phyloP scores from a whole-genome alignment of 495 filamentous ascomycete genomes.

The Penicillium macrosclerotiorum region DNA sequence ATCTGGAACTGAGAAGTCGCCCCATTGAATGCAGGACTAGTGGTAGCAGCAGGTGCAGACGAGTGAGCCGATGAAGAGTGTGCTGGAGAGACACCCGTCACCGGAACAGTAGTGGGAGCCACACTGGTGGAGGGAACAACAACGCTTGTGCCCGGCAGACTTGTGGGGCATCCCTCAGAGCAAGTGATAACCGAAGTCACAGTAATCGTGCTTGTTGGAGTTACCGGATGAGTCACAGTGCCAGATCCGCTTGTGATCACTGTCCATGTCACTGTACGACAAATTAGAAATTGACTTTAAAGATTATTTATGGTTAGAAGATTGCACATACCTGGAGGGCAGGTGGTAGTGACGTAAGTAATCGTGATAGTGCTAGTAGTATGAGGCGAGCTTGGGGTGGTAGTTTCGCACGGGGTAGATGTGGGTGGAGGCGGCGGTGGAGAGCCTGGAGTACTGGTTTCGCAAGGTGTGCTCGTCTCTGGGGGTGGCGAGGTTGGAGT shows the following conservation, averaged over 20 bases:
- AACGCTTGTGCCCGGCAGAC: neutral
- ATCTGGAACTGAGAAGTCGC: constrained; percentile 23
- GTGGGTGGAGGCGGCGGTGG: neutral
- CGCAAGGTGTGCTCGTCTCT: neutral
- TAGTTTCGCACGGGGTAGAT: constrained; percentile 6
- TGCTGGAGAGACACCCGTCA: constrained; percentile 2
- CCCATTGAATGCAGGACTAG: constrained; percentile 18
- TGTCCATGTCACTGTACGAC: constrained; percentile 22
- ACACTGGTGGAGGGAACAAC: constrained; percentile 4
- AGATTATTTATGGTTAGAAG: neutral
- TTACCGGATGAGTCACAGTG: constrained; percentile 26
- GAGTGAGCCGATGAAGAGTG: constrained; percentile 3
- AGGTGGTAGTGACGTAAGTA: constrained; percentile 17
- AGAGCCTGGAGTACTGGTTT: neutral
- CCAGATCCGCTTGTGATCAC: constrained; percentile 24
- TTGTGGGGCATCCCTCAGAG: constrained; percentile 15
- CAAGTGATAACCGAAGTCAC: constrained; percentile 24
- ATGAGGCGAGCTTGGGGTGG: neutral
- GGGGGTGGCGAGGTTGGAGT: neutral
- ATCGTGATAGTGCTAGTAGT: neutral
- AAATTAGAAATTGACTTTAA: constrained; percentile 11
- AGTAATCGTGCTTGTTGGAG: constrained; percentile 24
- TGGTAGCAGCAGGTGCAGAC: constrained; percentile 10
- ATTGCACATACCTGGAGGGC: constrained; percentile 22
- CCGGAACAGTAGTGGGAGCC: constrained; percentile 3